Conservation (phyloP, 2,329 filamentous ascomycete species). For the Diatrype stigma region DNA sequence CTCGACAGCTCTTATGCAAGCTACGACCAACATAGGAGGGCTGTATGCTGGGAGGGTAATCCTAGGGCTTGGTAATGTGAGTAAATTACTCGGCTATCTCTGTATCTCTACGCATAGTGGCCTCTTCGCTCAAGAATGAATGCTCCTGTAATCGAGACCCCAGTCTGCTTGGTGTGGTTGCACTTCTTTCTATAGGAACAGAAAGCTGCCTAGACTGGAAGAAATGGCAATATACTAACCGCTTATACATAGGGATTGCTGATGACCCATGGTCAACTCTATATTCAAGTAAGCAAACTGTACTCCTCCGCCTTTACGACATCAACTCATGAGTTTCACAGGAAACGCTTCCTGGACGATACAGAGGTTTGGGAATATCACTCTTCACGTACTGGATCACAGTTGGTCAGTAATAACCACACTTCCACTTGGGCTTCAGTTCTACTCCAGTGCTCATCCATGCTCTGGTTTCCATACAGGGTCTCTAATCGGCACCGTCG, state of each 20-base stretch:
- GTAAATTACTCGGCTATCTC: background rate
- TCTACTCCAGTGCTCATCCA: conserved; percentile 15
- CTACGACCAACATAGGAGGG: conserved; percentile 40
- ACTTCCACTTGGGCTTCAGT: conserved; percentile 5
- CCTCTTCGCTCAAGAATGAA: too few relatives aligned
- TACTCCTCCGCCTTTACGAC: background rate
- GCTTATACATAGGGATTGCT: conserved; percentile 12
- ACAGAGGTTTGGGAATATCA: conserved; percentile 43
- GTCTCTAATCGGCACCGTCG: conserved; percentile 43
- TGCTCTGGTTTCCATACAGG: too few relatives aligned
- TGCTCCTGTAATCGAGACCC: too few relatives aligned
- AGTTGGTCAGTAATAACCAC: conserved; percentile 38
- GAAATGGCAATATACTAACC: background rate
- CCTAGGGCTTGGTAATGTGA: conserved; percentile 37
- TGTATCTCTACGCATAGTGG: background rate
- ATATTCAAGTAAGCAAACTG: conserved; percentile 18
- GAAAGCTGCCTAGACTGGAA: background rate
- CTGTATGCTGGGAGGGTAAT: conserved; percentile 46
- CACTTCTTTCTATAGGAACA: too few relatives aligned
- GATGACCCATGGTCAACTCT: conserved; percentile 35
- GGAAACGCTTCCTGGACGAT: conserved; percentile 43
- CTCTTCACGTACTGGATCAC: conserved; percentile 45
- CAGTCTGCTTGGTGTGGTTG: too few relatives aligned
- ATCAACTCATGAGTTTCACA: conserved; percentile 6
- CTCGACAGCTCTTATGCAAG: conserved; percentile 49